These are phyloP conservation scores for Xerocomus nothofagi DNA, from an alignment of 1,284 basidiomycete species.

Conservation along the genomic window DNA sequence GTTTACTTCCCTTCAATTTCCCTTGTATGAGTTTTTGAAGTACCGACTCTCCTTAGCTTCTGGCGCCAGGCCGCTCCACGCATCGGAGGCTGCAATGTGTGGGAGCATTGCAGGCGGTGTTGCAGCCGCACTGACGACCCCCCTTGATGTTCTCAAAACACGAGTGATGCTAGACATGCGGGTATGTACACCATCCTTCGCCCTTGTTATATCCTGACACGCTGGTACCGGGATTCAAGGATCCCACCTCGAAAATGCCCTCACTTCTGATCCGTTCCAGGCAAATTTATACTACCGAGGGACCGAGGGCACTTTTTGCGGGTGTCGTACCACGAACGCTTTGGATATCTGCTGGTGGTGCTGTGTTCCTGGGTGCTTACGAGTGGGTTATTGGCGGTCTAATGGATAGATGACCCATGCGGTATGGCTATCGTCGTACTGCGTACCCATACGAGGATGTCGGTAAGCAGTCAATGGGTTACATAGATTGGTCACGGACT, in stretches of 20 bases:
- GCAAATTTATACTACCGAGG: slow-evolving; percentile 75
- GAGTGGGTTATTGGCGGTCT: slow-evolving; percentile 58
- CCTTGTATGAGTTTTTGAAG: slow-evolving; percentile 92
- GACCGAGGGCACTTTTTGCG: slow-evolving; percentile 75
- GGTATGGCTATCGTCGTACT: neutral
- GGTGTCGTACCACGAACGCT: slow-evolving; percentile 90
- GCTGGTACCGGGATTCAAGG: slow-evolving; percentile 35
- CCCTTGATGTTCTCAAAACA: slow-evolving; percentile 96
- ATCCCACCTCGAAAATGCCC: slow-evolving; percentile 50
- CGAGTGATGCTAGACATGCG: slow-evolving; percentile 93
- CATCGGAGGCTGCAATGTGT: slow-evolving; percentile 87
- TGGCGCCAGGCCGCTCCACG: slow-evolving; percentile 59
- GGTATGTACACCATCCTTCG: slow-evolving; percentile 43
- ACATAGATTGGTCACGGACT: too few species aligned
- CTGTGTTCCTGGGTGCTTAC: slow-evolving; percentile 95
- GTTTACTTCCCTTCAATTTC: slow-evolving; percentile 97
- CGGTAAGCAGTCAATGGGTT: neutral
- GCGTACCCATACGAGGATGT: neutral
- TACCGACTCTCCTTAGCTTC: slow-evolving; percentile 51
- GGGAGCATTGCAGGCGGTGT: slow-evolving; percentile 90
- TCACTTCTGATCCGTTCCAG: slow-evolving; percentile 56
- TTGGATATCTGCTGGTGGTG: slow-evolving; percentile 96
- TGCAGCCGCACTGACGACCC: slow-evolving; percentile 90
- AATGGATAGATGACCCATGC: slow-evolving; percentile 14
- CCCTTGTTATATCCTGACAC: slow-evolving; percentile 1